These are phyloP conservation scores for Pichia sp. DNA, from an alignment of 1,139 yeast genomes.

Conservation along the genomic window DNA sequence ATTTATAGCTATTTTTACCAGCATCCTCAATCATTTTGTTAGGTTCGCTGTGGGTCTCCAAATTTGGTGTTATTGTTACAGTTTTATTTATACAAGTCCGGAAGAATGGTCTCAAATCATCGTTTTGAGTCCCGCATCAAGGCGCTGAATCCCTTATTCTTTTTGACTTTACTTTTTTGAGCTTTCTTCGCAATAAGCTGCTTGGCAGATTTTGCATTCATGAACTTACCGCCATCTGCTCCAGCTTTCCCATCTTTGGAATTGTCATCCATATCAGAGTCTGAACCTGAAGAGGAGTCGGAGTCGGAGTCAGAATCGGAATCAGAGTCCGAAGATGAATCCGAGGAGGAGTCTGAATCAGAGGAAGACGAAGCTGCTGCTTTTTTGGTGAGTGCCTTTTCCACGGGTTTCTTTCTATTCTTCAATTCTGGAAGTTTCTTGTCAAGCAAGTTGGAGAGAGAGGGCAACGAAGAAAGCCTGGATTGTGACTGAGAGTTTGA, in stretches of 20 bases:
- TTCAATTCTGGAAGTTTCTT: slow-evolving; percentile 58
- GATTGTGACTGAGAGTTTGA: slow-evolving; percentile 1
- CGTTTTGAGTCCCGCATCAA: slow-evolving; percentile 44
- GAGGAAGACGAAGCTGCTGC: slow-evolving; percentile 7
- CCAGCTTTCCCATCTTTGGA: slow-evolving; percentile 18
- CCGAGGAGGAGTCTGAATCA: slow-evolving; percentile 18
- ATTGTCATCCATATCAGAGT: slow-evolving; percentile 1
- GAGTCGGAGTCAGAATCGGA: slow-evolving; percentile 19
- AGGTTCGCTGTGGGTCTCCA: no score
- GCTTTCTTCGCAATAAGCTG: slow-evolving; percentile 28
- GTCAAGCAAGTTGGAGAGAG: slow-evolving; percentile 49
- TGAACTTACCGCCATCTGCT: slow-evolving; percentile 25
- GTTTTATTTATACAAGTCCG: no score
- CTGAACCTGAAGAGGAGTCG: slow-evolving; percentile 12
- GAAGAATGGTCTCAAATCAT: slow-evolving; percentile 6
- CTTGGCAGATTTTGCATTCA: slow-evolving; percentile 36
- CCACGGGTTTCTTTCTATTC: slow-evolving; percentile 26
- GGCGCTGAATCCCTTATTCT: slow-evolving; percentile 43
- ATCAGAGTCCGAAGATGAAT: slow-evolving; percentile 23
- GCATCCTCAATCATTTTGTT: no score
- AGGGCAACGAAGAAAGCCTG: slow-evolving; percentile 35
- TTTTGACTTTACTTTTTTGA: slow-evolving; percentile 29
- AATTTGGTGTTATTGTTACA: no score
- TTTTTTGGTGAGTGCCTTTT: no score
- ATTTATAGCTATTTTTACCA: no score